Conservation (phyloP, 176 grass and related monocot species). For the Aegilops longissima region DNA sequence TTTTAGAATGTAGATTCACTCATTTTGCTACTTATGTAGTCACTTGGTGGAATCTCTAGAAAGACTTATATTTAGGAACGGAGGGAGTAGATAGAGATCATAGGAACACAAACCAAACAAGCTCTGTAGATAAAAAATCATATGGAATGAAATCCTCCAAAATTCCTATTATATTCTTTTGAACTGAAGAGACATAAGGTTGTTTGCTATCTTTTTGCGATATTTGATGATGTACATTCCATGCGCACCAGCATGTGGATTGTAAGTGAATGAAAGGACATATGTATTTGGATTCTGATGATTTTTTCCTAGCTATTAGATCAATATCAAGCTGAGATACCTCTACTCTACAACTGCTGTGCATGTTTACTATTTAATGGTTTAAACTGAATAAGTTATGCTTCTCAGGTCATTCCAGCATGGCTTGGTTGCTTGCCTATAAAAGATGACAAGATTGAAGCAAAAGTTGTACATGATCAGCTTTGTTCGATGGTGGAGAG, state of each 20-base stretch:
- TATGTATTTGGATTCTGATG: background rate
- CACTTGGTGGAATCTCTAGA: too few species aligned
- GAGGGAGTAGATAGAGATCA: background rate
- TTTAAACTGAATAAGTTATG: constrained; percentile 13
- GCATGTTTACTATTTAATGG: background rate
- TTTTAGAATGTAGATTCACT: too few species aligned
- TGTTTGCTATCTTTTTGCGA: background rate
- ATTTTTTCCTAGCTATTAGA: background rate
- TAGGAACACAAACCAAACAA: background rate
- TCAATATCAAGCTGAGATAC: background rate
- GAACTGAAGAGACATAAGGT: background rate
- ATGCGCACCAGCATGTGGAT: background rate
- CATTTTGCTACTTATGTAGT: too few species aligned
- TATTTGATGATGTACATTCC: background rate
- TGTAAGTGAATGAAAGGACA: constrained; percentile 11
- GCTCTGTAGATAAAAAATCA: background rate
- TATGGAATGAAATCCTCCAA: background rate
- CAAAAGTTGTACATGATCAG: constrained; percentile 93
- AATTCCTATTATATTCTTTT: background rate
- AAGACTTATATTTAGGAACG: too few species aligned
- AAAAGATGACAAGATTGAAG: constrained; percentile 97
- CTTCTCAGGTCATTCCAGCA: constrained; percentile 71
- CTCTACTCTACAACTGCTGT: background rate
- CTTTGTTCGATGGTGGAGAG: constrained; percentile 98
- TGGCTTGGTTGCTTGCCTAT: constrained; percentile 93